Conservation (phyloP, 2,329 filamentous ascomycete genomes). For the Alternaria consortialis region DNA sequence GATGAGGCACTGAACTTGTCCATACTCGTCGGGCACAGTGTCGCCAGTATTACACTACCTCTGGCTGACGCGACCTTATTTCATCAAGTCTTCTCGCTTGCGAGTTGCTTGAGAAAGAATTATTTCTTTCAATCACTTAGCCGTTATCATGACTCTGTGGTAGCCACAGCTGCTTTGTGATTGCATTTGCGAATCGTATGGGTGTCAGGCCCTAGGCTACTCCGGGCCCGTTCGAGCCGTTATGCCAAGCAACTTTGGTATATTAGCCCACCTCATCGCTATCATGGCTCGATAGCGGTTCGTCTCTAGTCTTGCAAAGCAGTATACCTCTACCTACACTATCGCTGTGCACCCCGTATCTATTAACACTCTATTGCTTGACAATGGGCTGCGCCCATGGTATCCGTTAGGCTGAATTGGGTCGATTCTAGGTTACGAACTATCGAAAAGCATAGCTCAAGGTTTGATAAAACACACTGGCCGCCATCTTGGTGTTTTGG, state of each 20-base stretch:
- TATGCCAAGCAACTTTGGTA: too few relatives aligned
- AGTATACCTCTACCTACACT: too few relatives aligned
- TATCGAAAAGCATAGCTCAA: background rate
- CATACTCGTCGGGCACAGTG: constrained; percentile 22
- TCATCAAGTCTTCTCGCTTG: constrained; percentile 32
- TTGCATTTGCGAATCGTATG: background rate
- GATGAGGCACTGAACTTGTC: constrained; percentile 25
- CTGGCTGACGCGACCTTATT: constrained; percentile 27
- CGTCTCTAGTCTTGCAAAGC: too few relatives aligned
- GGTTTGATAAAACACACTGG: background rate
- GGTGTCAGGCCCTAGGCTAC: too few relatives aligned
- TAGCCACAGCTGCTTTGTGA: background rate
- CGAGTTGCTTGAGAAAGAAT: constrained; percentile 33
- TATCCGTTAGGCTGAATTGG: background rate
- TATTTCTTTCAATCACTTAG: background rate
- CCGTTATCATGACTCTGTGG: background rate
- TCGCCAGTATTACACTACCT: constrained; percentile 29
- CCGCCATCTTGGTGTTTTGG: background rate
- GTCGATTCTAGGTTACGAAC: too few relatives aligned
- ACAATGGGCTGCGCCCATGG: background rate
- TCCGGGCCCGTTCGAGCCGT: too few relatives aligned
- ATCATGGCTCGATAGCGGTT: too few relatives aligned
- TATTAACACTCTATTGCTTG: too few relatives aligned
- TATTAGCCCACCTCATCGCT: too few relatives aligned
- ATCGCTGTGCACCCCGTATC: too few relatives aligned